Percentiles rank a stretch among this genome's conserved stretches.
Evolutionary conservation across 2,329 filamentous ascomycete genomes (phyloP).

Genomic region (Dothidotthia symphoricarpi): DNA sequence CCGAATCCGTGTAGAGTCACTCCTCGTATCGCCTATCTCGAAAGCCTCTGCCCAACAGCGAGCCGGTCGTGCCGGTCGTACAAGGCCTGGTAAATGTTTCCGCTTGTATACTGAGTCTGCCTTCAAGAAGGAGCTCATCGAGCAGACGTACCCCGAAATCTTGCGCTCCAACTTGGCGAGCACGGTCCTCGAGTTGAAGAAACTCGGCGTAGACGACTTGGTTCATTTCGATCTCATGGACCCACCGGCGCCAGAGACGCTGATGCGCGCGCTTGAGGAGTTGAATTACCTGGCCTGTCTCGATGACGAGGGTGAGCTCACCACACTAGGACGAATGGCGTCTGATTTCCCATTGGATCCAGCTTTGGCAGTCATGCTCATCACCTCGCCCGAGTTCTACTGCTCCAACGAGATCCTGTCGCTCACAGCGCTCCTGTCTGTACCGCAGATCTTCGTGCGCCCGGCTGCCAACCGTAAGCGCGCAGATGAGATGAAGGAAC

Average conservation of each 20-base stretch:
- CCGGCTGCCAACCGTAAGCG: constrained; percentile 82
- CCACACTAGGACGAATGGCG: constrained; percentile 76
- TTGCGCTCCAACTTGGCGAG: constrained; percentile 91
- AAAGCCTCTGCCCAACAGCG: constrained; percentile 96
- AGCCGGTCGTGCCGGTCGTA: constrained; percentile 98
- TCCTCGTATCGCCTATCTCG: constrained; percentile 96
- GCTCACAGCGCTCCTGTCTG: constrained; percentile 87
- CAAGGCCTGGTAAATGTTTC: constrained; percentile 97
- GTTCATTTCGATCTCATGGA: constrained; percentile 99
- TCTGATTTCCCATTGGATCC: constrained; percentile 96
- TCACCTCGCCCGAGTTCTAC: constrained; percentile 95
- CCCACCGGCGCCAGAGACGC: constrained; percentile 92
- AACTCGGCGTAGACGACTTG: constrained; percentile 90
- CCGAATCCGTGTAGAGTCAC: constrained; percentile 89
- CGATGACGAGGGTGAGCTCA: constrained; percentile 94
- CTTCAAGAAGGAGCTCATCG: constrained; percentile 97
- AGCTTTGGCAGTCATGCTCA: constrained; percentile 93
- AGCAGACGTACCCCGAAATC: constrained; percentile 95
- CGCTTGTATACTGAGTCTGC: constrained; percentile 90
- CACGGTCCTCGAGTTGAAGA: constrained; percentile 94
- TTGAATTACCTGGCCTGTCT: constrained; percentile 96
- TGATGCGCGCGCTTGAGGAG: constrained; percentile 97
- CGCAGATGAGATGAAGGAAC: constrained; percentile 94
- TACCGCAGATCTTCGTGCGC: constrained; percentile 89
- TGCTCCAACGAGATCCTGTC: constrained; percentile 98